Evolutionary conservation across 768 basidiomycete species (phyloP).

Genomic region (Auriscalpium vulgare): DNA sequence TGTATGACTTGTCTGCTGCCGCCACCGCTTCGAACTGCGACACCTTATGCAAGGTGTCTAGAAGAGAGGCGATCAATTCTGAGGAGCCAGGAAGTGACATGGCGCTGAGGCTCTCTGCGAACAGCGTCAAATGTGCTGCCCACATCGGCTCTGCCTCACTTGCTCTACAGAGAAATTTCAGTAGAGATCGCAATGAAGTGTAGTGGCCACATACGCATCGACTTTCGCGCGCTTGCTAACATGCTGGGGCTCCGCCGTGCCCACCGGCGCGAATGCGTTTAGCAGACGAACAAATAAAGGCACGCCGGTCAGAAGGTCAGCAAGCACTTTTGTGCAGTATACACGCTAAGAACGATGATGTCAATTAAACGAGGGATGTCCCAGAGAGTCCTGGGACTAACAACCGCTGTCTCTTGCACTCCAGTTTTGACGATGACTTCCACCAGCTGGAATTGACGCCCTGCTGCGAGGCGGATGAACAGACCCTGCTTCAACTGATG

Average conservation of each 20-base stretch:
- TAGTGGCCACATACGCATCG: conserved; percentile 34
- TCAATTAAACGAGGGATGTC: too few relatives aligned
- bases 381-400: conserved; percentile 18
- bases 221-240: conserved; percentile 60
- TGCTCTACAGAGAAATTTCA: neutral
- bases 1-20: conserved; percentile 63
- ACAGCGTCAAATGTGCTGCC: conserved; percentile 42
- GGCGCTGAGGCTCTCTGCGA: conserved; percentile 68
- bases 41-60: conserved; percentile 66
- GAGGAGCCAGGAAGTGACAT: conserved; percentile 58
- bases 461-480: conserved; percentile 42
- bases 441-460: conserved; percentile 50
- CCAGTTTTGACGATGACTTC: conserved; percentile 48
- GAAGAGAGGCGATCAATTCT: conserved; percentile 60
- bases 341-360: neutral
- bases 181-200: neutral
- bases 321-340: conserved; percentile 39
- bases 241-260: conserved; percentile 34
- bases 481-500: conserved; percentile 45
- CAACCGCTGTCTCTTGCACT: conserved; percentile 37
- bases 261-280: conserved; percentile 36
- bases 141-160: neutral
- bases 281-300: conserved; percentile 48
- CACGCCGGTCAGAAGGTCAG: conserved; percentile 40
- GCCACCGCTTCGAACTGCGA: conserved; percentile 45